Evolutionary conservation across 1,284 basidiomycete species (phyloP).

Genomic region (Schizophyllum commune): DNA sequence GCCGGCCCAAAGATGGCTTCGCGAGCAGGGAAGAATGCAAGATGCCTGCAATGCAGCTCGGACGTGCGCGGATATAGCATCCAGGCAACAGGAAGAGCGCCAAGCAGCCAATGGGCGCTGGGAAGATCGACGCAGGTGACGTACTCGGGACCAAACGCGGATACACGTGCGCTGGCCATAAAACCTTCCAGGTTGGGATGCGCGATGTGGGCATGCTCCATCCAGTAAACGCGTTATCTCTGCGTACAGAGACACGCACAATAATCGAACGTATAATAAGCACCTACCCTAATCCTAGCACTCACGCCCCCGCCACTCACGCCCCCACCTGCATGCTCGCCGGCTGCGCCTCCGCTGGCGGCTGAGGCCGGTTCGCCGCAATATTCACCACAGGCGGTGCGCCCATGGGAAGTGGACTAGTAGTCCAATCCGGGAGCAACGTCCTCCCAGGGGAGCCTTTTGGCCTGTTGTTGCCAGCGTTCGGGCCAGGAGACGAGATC

Average conservation of each 20-base stretch:
- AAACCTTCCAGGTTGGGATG: not conserved
- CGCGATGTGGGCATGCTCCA: not conserved
- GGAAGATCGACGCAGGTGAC: too few relatives aligned
- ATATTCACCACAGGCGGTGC: constrained; percentile 38
- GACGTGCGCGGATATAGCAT: too few relatives aligned
- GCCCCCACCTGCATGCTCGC: not conserved
- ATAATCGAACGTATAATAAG: too few relatives aligned
- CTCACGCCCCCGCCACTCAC: not conserved
- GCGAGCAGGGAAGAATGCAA: not conserved
- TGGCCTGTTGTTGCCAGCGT: not conserved
- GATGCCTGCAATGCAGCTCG: not conserved
- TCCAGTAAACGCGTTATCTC: not conserved
- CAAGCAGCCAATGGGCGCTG: too few relatives aligned
- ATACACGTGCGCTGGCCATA: not conserved
- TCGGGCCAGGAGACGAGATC: constrained; percentile 16
- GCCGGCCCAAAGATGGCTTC: not conserved
- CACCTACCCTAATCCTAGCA: too few relatives aligned
- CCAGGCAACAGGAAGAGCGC: too few relatives aligned
- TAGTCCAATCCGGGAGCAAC: constrained; percentile 77
- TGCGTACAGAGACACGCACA: too few relatives aligned
- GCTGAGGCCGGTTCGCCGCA: not conserved
- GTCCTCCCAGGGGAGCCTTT: not conserved
- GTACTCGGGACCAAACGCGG: not conserved
- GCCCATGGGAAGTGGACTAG: constrained; percentile 48
- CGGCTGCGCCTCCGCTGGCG: not conserved